Evolutionary conservation across 2,329 filamentous ascomycete genomes (phyloP).

Genomic region (Aspergillus sp.): DNA sequence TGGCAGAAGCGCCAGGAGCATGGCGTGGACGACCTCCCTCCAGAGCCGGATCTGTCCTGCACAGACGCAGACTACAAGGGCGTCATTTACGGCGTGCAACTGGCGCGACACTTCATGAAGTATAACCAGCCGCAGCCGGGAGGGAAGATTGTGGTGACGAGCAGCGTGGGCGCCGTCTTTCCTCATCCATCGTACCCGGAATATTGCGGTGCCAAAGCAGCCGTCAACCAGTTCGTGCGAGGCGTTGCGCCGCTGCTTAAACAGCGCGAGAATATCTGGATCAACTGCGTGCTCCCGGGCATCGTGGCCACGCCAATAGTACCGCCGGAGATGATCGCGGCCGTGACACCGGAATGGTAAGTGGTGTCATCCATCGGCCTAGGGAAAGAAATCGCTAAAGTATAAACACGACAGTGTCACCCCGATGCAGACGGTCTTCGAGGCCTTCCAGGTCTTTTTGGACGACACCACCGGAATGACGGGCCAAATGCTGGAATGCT

Average conservation of each 20-base stretch:
- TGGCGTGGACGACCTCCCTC: constrained; percentile 28
- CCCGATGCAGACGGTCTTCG: constrained; percentile 37
- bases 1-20: constrained; percentile 17
- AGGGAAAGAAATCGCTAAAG: background rate
- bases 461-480: constrained; percentile 35
- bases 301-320: constrained; percentile 41
- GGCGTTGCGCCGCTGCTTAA: constrained; percentile 33
- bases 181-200: constrained; percentile 41
- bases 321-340: constrained; percentile 37
- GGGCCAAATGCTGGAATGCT: constrained; percentile 42
- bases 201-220: constrained; percentile 47
- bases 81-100: constrained; percentile 42
- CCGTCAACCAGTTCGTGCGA: constrained; percentile 36
- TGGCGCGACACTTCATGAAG: constrained; percentile 48
- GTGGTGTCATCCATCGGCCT: background rate
- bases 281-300: constrained; percentile 44
- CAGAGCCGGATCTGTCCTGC: constrained; percentile 38
- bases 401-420: constrained; percentile 24
- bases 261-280: constrained; percentile 41
- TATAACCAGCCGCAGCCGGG: constrained; percentile 36
- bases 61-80: constrained; percentile 48
- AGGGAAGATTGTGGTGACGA: constrained; percentile 40
- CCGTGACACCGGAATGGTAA: constrained; percentile 29
- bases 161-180: constrained; percentile 38
- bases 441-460: constrained; percentile 40